These are phyloP conservation scores for Podaxis rugospora DNA, from an alignment of 768 basidiomycete species.

Conservation along the genomic window DNA sequence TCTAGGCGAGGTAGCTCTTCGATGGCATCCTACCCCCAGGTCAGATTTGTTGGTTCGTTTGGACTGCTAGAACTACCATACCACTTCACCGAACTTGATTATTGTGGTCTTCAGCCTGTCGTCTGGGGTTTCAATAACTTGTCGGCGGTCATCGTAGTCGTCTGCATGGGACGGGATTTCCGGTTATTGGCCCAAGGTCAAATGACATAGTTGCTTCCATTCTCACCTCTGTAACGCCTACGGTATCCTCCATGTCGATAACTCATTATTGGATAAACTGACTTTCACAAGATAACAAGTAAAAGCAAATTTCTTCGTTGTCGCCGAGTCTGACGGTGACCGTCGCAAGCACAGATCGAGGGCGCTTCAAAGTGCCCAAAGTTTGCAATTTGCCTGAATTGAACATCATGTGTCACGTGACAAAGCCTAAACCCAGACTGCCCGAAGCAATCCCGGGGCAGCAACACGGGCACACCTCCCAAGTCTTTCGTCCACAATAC, in stretches of 20 bases:
- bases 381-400: background rate
- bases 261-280: slow-evolving; percentile 4
- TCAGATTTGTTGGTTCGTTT: background rate
- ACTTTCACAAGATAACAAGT: background rate
- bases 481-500: background rate
- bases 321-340: slow-evolving; percentile 1
- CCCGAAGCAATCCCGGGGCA: background rate
- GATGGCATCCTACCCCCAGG: slow-evolving; percentile 49
- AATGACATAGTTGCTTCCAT: background rate
- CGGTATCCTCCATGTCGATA: slow-evolving; percentile 12
- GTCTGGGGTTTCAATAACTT: slow-evolving; percentile 65
- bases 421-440: background rate
- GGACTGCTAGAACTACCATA: slow-evolving; percentile 29
- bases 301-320: slow-evolving; percentile 9
- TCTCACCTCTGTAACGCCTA: slow-evolving; percentile 12
- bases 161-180: slow-evolving; percentile 34
- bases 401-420: slow-evolving; percentile 2
- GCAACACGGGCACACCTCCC: background rate
- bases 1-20: slow-evolving; percentile 70
- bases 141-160: slow-evolving; percentile 65
- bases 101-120: slow-evolving; percentile 65
- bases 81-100: slow-evolving; percentile 78
- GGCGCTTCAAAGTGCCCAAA: background rate
- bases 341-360: background rate
- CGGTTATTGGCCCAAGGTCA: background rate